Evolutionary conservation across 2,329 filamentous ascomycete species (phyloP), one percentile per base, ranked within the genome.

Genomic region (Dactylellina parvicollis): DNA sequence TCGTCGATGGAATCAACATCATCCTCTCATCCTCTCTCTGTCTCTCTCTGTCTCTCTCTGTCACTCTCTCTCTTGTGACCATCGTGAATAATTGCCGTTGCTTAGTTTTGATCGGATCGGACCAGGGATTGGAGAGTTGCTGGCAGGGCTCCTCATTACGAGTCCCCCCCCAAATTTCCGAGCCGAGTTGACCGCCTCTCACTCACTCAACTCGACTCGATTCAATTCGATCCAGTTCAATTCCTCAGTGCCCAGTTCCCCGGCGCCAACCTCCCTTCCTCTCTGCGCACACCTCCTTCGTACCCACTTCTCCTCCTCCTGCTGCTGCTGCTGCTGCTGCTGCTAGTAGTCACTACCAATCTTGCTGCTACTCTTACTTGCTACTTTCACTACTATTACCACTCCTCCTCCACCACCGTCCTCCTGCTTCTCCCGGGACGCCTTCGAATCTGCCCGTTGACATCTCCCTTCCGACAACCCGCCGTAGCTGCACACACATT

Each of bases 331-430:
- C 73, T 61, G 59, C 34, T 36, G 61, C 56, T 49, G n/a, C n/a
- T n/a, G n/a, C n/a, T n/a, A n/a, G n/a, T n/a, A n/a, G n/a, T 71
- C 42, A 40, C 30, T 24, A 32, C 14, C 42, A 46, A n/a, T 47
- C n/a, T 52, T 64, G 38, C 44, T 67, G 42, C 47, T 36, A 38
- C 44, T 34, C 62, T 56, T 50, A 42, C 49, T 60, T 55, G 49
- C 32, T 54, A 44, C 55, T 74, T 61, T 36, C 69, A n/a, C n/a
- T n/a, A n/a, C n/a, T n/a, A n/a, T n/a, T n/a, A n/a, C 67, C 65
- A 64, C 66, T 69, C 61, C 56, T 22, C 55, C 24, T 66, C 62
- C 26, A 59, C 56, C 49, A 74, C 49, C 44, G 18, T 42, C 54
- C 54, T 74, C 73, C 54, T 49, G 32, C 60, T 67, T 28, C 62